Percentiles rank a stretch among this genome's conserved stretches.
Conservation (phyloP, 2,329 filamentous ascomycete genomes). For the Aspergillus costaricaensis region DNA sequence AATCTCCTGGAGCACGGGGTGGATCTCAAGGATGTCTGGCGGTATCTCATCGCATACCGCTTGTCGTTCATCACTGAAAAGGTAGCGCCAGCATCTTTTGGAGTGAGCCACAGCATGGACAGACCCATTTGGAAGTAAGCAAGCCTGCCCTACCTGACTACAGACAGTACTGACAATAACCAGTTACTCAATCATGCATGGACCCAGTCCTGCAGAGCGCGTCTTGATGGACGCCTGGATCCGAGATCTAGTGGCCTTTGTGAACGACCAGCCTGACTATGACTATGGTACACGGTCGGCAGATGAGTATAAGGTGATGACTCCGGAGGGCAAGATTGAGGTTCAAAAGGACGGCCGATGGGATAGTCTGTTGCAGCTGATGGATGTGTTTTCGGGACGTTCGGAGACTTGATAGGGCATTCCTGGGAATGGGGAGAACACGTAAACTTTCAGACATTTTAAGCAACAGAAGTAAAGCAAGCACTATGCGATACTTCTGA, state of each 20-base stretch:
- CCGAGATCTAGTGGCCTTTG: slow-evolving; percentile 41
- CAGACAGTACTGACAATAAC: background rate
- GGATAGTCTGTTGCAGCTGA: slow-evolving; percentile 23
- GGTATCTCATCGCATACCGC: slow-evolving; percentile 47
- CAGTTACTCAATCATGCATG: slow-evolving; percentile 44
- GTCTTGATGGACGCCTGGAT: slow-evolving; percentile 45
- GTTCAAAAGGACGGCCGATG: slow-evolving; percentile 41
- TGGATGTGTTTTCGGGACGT: slow-evolving; percentile 17
- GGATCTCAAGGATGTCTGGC: slow-evolving; percentile 40
- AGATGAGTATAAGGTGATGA: slow-evolving; percentile 42
- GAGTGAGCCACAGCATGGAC: slow-evolving; percentile 45
- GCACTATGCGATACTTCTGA: no score
- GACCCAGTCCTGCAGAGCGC: slow-evolving; percentile 38
- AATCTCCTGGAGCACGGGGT: slow-evolving; percentile 36
- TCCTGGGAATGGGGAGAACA: no score
- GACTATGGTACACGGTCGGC: slow-evolving; percentile 37
- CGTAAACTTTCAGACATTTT: no score
- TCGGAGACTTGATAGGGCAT: background rate
- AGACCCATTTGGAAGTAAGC: slow-evolving; percentile 49
- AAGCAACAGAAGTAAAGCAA: no score
- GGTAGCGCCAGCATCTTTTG: slow-evolving; percentile 36
- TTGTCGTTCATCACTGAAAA: slow-evolving; percentile 47
- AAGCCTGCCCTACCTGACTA: background rate
- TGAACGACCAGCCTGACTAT: slow-evolving; percentile 33
- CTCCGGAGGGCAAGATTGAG: slow-evolving; percentile 35